Percentiles rank a stretch among this genome's conserved stretches.
Conservation (phyloP, 192 early-diverging fungal species). For the Piromyces finnis region DNA sequence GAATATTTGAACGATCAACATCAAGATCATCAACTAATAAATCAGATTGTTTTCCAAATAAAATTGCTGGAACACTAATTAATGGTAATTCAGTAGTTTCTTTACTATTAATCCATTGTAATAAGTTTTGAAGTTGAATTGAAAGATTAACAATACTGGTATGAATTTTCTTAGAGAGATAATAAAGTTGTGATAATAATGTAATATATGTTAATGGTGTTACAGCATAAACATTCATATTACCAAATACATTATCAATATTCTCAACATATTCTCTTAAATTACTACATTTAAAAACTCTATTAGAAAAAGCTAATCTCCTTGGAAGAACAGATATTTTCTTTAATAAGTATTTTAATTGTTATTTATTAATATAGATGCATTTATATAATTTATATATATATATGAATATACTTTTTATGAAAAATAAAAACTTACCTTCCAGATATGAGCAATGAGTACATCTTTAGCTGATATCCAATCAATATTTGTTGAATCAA, state of each 20-base stretch:
- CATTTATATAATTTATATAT: too few relatives aligned
- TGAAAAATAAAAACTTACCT: too few relatives aligned
- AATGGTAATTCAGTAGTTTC: background rate
- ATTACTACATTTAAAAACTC: background rate
- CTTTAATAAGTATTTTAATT: too few relatives aligned
- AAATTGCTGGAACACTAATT: background rate
- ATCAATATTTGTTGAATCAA: background rate
- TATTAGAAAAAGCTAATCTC: background rate
- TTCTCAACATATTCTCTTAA: background rate
- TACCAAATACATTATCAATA: background rate
- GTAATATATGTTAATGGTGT: background rate
- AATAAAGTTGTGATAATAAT: background rate
- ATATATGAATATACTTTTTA: too few relatives aligned
- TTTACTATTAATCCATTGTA: background rate
- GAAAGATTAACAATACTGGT: background rate
- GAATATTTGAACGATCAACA: background rate
- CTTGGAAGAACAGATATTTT: background rate
- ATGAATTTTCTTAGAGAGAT: background rate
- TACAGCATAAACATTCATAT: background rate
- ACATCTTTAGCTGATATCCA: background rate
- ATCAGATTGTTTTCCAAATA: background rate
- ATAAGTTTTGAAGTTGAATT: background rate
- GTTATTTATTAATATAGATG: too few relatives aligned
- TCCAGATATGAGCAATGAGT: background rate
- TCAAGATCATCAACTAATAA: background rate